phyloP scores from a whole-genome alignment of 495 filamentous ascomycete species.

The Talaromyces trachyspermus region DNA sequence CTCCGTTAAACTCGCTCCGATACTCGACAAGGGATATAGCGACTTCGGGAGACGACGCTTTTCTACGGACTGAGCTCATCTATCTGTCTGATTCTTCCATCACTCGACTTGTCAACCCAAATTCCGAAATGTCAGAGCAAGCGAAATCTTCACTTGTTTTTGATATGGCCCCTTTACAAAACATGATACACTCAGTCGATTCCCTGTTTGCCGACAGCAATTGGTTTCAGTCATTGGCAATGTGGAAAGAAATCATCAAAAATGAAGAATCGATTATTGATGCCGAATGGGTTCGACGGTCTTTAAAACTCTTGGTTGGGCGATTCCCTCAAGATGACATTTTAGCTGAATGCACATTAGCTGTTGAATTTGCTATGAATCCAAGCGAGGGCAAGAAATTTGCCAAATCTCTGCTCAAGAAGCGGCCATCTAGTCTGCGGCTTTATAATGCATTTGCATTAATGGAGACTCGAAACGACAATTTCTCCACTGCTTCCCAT shows the following conservation, averaged over 20 bases:
- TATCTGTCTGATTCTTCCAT: conserved; percentile 18
- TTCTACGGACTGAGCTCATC: conserved; percentile 38
- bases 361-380: conserved; percentile 56
- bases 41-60: conserved; percentile 36
- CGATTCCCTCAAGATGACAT: conserved; percentile 32
- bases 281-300: conserved; percentile 41
- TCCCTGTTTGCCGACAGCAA: conserved; percentile 30
- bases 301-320: conserved; percentile 50
- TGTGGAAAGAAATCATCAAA: conserved; percentile 20
- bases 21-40: conserved; percentile 17
- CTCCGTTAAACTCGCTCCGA: conserved; percentile 28
- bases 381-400: conserved; percentile 53
- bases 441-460: conserved; percentile 77
- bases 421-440: conserved; percentile 51
- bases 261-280: conserved; percentile 17
- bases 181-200: conserved; percentile 28
- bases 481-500: conserved; percentile 46
- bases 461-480: conserved; percentile 55
- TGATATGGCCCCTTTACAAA: conserved; percentile 16
- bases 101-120: conserved; percentile 19
- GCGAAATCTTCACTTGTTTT: conserved; percentile 8
- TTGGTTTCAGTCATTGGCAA: conserved; percentile 39
- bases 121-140: not conserved
- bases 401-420: conserved; percentile 66
- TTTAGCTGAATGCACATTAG: conserved; percentile 65